Percentiles rank a stretch among this genome's conserved stretches.
Evolutionary conservation across 208 protist species (phyloP).

Genomic region (Plasmodiophora brassicae): DNA sequence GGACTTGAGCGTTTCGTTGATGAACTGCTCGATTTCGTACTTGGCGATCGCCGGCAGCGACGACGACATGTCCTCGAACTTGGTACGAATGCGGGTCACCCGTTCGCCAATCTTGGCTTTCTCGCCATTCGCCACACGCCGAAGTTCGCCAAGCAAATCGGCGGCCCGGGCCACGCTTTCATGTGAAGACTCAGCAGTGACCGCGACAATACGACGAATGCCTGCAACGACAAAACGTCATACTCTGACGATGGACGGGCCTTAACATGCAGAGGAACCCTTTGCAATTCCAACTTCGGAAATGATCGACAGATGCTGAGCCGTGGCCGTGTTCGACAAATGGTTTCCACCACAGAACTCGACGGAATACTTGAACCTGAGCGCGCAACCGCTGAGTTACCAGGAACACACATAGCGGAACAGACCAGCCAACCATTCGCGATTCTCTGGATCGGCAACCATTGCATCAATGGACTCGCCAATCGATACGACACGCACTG

Average conservation of each 20-base stretch:
- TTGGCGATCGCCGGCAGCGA: neutral
- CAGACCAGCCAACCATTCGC: slow-evolving; percentile 23
- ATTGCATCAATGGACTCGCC: slow-evolving; percentile 80
- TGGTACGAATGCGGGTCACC: neutral
- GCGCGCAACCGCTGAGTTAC: too few species aligned
- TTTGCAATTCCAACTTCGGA: slow-evolving; percentile 66
- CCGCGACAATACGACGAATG: slow-evolving; percentile 34
- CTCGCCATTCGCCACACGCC: too few species aligned
- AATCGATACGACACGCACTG: slow-evolving; percentile 92
- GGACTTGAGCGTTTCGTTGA: neutral
- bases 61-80: neutral
- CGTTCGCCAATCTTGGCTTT: neutral
- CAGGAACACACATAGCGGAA: too few species aligned
- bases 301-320: slow-evolving; percentile 74
- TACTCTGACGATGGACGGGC: neutral
- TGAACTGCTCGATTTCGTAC: neutral
- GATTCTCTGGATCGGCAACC: neutral
- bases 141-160: neutral
- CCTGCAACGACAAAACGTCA: too few species aligned
- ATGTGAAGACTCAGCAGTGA: neutral
- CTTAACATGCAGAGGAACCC: neutral
- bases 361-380: slow-evolving; percentile 76
- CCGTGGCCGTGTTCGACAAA: slow-evolving; percentile 37
- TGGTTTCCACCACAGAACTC: slow-evolving; percentile 94
- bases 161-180: neutral